phyloP scores from a whole-genome alignment of 1,284 basidiomycete species.

The Cerrena zonata region DNA sequence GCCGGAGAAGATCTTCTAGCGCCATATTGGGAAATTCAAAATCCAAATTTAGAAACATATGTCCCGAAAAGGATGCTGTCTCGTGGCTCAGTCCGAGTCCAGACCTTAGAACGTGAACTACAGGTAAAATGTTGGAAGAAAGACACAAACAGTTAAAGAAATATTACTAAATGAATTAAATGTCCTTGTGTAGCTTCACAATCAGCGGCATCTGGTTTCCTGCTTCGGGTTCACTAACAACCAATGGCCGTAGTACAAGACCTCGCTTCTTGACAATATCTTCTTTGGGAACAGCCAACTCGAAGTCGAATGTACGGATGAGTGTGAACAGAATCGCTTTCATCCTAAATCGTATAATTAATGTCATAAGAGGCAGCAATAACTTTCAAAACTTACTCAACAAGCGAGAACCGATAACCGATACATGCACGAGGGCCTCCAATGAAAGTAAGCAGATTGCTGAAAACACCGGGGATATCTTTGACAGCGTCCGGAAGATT shows the following conservation, averaged over 20 bases:
- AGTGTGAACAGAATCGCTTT: constrained; percentile 55
- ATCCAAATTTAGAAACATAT: no score
- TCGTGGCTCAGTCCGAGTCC: no score
- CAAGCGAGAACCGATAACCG: constrained; percentile 65
- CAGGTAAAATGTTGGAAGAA: no score
- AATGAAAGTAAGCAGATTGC: constrained; percentile 55
- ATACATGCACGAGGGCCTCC: constrained; percentile 59
- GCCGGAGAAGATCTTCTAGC: no score
- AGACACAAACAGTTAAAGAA: no score
- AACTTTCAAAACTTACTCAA: constrained; percentile 41
- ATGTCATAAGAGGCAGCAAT: neutral
- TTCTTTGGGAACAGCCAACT: constrained; percentile 38
- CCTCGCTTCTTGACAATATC: constrained; percentile 16
- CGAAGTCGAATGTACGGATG: constrained; percentile 51
- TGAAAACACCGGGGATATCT: constrained; percentile 53
- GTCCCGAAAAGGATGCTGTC: no score
- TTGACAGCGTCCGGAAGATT: constrained; percentile 38
- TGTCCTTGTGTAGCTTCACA: constrained; percentile 13
- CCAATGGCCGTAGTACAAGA: constrained; percentile 17
- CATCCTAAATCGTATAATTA: constrained; percentile 49
- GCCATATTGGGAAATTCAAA: no score
- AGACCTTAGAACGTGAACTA: no score
- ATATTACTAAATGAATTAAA: no score
- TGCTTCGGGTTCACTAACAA: constrained; percentile 10
- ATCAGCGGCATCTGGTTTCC: constrained; percentile 18